A percentile compares a stretch with the other conserved stretches of the same genome.
Evolutionary conservation across 768 basidiomycete genomes (phyloP).

Genomic region (Russula compacta): DNA sequence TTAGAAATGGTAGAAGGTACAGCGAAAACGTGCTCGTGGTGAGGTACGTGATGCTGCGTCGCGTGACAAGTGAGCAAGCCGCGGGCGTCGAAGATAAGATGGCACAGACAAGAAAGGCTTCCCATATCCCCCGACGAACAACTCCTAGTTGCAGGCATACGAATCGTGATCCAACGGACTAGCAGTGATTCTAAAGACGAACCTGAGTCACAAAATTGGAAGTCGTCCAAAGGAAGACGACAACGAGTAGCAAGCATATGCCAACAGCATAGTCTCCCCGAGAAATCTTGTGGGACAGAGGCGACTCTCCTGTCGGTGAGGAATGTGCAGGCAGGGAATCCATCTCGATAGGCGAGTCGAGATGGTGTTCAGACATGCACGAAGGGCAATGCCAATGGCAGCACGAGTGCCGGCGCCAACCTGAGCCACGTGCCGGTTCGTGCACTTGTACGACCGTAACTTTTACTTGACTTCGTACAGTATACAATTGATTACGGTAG

Average conservation of each 20-base stretch:
- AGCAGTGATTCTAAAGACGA: not conserved
- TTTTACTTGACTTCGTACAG: not conserved
- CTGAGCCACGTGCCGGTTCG: not conserved
- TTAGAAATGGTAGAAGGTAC: slow-evolving; percentile 60
- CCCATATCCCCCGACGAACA: slow-evolving; percentile 62
- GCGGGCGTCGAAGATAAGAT: not conserved
- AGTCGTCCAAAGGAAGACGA: slow-evolving; percentile 82
- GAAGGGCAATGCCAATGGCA: not conserved
- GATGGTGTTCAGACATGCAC: not conserved
- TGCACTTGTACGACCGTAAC: not conserved
- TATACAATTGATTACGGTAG: not conserved
- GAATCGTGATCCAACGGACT: not conserved
- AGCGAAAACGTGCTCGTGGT: slow-evolving; percentile 84
- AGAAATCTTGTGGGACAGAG: not conserved
- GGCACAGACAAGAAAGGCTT: slow-evolving; percentile 78
- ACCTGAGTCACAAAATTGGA: slow-evolving; percentile 87
- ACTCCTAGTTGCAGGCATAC: slow-evolving; percentile 25
- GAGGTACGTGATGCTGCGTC: slow-evolving; percentile 71
- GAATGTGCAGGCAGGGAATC: slow-evolving; percentile 3
- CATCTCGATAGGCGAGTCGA: slow-evolving; percentile 15
- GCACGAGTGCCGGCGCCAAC: not conserved
- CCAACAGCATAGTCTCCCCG: slow-evolving; percentile 44
- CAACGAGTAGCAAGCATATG: slow-evolving; percentile 58
- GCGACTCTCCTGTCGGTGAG: not conserved
- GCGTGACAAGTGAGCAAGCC: slow-evolving; percentile 4